phyloP scores from a whole-genome alignment of 2,329 filamentous ascomycete species.

The Aureobasidium sp. region DNA sequence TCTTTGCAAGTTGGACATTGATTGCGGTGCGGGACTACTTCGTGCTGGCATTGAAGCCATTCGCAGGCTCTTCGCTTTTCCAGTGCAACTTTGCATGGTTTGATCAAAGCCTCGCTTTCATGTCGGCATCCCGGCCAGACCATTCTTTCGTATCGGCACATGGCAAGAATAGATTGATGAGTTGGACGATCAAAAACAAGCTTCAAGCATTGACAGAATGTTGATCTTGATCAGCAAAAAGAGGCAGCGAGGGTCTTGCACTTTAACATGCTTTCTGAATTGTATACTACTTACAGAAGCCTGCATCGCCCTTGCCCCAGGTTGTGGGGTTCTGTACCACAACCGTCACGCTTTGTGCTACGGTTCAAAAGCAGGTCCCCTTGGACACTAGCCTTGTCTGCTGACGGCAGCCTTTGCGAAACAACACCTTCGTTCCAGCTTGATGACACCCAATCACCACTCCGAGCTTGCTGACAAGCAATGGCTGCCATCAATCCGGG shows the following conservation, averaged over 20 bases:
- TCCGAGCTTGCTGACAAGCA: background rate
- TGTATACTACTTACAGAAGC: background rate
- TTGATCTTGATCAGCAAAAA: background rate
- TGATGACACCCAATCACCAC: background rate
- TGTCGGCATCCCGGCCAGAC: slow-evolving; percentile 10
- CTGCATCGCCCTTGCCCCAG: background rate
- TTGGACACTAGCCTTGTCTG: background rate
- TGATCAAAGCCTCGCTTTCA: background rate
- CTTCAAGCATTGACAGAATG: background rate
- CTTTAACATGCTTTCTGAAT: background rate
- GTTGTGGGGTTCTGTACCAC: slow-evolving; percentile 8
- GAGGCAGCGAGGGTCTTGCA: background rate
- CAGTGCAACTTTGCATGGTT: background rate
- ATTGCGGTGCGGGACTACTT: slow-evolving; percentile 5
- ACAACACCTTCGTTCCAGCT: background rate
- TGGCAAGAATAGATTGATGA: background rate
- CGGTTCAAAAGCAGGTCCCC: slow-evolving; percentile 6
- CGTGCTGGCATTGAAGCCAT: slow-evolving; percentile 10
- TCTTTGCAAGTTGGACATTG: slow-evolving; percentile 11
- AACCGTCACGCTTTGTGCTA: background rate
- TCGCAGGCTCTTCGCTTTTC: slow-evolving; percentile 8
- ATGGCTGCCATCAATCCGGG: background rate
- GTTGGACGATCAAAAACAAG: background rate
- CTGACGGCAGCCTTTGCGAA: background rate
- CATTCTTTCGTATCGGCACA: slow-evolving; percentile 11